Base-by-base conservation (phyloP, 2,329 filamentous ascomycete genomes). In the Fusarium siculi region DNA sequence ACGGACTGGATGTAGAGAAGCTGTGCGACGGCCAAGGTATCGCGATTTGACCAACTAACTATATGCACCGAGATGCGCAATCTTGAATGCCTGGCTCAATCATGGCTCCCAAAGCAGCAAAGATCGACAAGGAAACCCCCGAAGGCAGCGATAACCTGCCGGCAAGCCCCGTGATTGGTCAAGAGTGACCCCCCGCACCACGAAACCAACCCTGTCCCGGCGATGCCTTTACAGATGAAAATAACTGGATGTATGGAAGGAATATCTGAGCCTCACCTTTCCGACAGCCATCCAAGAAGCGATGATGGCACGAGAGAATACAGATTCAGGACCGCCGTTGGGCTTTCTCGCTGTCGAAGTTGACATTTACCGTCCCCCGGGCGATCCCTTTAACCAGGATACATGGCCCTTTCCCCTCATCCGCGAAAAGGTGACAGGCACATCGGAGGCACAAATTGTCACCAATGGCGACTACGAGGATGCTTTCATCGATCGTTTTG, bases 401-500 rank as follows among this genome's bases (percentile, higher is more conserved):
- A 83, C 81, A 25, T 83, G 82, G 82, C 71, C 74, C 3, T 84
- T 84, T 56, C 81, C 81, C 2, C 62, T 84, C 11, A 79, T 83
- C 40, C 80, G 76, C 28, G 79, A 82, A 70, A 74, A 70, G 30
- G 81, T 78, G 9, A 60, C 72, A 9, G 80, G 79, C 21, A 81
- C 81, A 1, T 57, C 62, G 9, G 78, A 79, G 30, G 75, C 76
- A 0, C 64, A 76, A 12, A 53, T 83, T 8, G 81, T 83, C 11
- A 80, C 78, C 2, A 68, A 71, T 9, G 69, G 74, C 6, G 62
- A 56, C 4, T 83, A 83, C 58, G 73, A 79, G 30, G 76, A 77
- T 54, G 79, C 70, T 2, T 82, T 83, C 34, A 76, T 82, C 36
- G 76, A 80, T 30, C 71, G 76, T 3, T 83, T 83, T 52, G 81